Base-by-base conservation (phyloP, 164 flowering plant genomes). In the Santalum album region DNA sequence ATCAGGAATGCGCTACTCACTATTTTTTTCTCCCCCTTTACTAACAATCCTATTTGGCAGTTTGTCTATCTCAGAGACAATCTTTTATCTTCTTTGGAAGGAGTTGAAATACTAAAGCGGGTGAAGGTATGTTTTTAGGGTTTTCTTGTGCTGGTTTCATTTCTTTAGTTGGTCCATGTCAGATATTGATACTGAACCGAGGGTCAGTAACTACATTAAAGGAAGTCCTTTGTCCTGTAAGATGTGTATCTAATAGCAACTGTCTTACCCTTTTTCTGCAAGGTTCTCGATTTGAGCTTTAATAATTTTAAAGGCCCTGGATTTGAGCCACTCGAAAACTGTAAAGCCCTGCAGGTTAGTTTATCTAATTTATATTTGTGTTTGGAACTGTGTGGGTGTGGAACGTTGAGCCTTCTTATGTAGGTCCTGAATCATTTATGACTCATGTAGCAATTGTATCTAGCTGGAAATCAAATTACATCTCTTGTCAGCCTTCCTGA, bases 221-320 rank as follows among this genome's bases (percentile, higher is more conserved):
- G 3, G 47, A 4, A 12, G 47, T 43, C 21, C 19, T 16, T n/a
- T 43, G 47, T 43, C n/a, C n/a, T n/a, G n/a, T n/a, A n/a, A n/a
- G n/a, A n/a, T n/a, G n/a, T n/a, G n/a, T n/a, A n/a, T n/a, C n/a
- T n/a, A n/a, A n/a, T n/a, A n/a, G n/a, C n/a, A 43, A 43, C 5
- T 16, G 47, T 43, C 15, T 36, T 39, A 60, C 35, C 24, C 25
- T 53, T 62, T 51, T 26, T 45, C 57, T 59, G 16, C 49, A 70
- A 94, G 99, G 99, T 94, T 67, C 99, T 94, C 65, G 99, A 94
- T 75, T 79, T 94, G 76, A 94, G 99, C 63, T 94, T 94, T 59
- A 94, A 94, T 67, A 91, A 94, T 52, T 94, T 94, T 58, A 90
- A 90, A 70, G 99, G 92, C 43, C 97, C 97, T 60, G 99, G 95